Conservation (phyloP, 192 early-diverging fungal species). For the Backusella morwellensis region DNA sequence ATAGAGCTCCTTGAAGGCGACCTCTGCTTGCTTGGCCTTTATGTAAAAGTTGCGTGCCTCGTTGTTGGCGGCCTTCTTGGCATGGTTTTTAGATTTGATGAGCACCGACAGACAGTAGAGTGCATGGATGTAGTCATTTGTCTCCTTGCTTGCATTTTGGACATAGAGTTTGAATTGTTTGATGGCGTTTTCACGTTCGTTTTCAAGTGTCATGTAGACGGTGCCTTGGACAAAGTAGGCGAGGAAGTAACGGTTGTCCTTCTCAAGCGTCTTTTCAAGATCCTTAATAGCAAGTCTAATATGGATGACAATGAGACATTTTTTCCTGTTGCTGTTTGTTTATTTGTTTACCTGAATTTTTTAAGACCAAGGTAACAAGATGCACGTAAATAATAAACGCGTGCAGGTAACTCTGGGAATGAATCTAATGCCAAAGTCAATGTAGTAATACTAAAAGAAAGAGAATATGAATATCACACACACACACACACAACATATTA, state of each 20-base stretch:
- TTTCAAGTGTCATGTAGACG: slow-evolving; percentile 37
- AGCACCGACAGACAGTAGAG: slow-evolving; percentile 47
- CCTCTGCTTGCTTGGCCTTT: slow-evolving; percentile 50
- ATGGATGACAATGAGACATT: not conserved
- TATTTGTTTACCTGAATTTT: slow-evolving; percentile 39
- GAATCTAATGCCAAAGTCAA: slow-evolving; percentile 51
- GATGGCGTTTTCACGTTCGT: slow-evolving; percentile 44
- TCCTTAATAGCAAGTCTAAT: slow-evolving; percentile 34
- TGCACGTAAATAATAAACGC: slow-evolving; percentile 52
- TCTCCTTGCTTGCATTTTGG: slow-evolving; percentile 48
- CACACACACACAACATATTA: too few species aligned
- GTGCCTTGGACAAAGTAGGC: slow-evolving; percentile 35
- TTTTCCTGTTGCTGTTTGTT: not conserved
- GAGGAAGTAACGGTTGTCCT: slow-evolving; percentile 27
- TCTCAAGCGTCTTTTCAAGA: slow-evolving; percentile 19
- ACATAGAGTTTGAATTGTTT: slow-evolving; percentile 50
- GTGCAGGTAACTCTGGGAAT: slow-evolving; percentile 46
- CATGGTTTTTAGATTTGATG: slow-evolving; percentile 29
- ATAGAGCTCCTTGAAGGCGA: slow-evolving; percentile 51
- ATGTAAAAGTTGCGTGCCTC: slow-evolving; percentile 47
- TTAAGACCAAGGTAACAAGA: slow-evolving; percentile 47
- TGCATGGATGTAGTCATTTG: slow-evolving; percentile 48
- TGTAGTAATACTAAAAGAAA: slow-evolving; percentile 43
- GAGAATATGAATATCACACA: not conserved
- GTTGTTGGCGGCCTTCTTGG: slow-evolving; percentile 32